Evolutionary conservation across 768 basidiomycete species (phyloP).

Genomic region (Termitomyces sp.): DNA sequence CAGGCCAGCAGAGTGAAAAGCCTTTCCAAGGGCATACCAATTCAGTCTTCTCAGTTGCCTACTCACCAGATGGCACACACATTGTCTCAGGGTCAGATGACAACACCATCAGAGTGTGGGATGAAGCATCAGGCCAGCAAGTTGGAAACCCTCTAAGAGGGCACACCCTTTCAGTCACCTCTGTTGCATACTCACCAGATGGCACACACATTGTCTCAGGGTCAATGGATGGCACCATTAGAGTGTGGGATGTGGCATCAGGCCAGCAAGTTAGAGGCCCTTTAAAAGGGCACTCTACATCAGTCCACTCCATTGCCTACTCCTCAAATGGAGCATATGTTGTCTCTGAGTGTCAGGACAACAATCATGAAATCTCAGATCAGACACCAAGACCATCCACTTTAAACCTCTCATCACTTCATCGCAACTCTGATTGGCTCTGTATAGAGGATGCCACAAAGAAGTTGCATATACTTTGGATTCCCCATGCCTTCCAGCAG

Average conservation of each 20-base stretch:
- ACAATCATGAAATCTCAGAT: conserved; percentile 7
- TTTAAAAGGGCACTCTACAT: no score
- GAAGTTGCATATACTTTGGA: no score
- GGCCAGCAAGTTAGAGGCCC: no score
- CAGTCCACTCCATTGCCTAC: background rate
- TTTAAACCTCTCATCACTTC: no score
- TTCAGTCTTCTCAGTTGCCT: conserved; percentile 10
- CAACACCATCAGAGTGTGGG: conserved; percentile 6
- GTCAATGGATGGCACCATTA: conserved; percentile 3
- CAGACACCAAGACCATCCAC: conserved; percentile 10
- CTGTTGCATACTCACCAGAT: conserved; percentile 18
- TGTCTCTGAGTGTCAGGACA: conserved; percentile 9
- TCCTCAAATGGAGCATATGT: background rate
- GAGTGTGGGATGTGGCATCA: no score
- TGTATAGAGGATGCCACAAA: no score
- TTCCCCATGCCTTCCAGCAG: no score
- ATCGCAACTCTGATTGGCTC: no score
- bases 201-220: background rate
- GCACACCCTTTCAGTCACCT: background rate
- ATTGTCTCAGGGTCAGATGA: conserved; percentile 16
- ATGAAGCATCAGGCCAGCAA: background rate
- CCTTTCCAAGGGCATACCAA: background rate
- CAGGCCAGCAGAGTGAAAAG: background rate
- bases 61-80: conserved; percentile 1
- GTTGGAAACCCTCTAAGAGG: background rate